phyloP scores from a whole-genome alignment of 352 stramenopile genomes.

The Phytopythium vexans region DNA sequence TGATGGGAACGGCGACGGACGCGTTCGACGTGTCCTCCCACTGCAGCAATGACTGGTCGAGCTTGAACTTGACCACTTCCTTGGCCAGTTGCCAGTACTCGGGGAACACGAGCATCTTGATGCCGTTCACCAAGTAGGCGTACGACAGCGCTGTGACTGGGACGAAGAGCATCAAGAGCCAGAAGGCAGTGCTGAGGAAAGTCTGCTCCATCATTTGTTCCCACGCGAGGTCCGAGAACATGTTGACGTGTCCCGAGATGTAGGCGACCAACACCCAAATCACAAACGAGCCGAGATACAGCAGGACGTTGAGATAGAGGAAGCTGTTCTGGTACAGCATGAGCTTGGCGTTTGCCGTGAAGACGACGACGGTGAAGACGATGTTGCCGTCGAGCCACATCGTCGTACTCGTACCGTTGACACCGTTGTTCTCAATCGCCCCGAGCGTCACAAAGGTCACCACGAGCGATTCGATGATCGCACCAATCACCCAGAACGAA shows the following conservation, averaged over 20 bases:
- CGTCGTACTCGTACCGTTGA: constrained; percentile 29
- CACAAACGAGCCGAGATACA: constrained; percentile 58
- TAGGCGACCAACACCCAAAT: constrained; percentile 62
- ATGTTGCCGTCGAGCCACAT: constrained; percentile 84
- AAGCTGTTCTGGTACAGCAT: constrained; percentile 82
- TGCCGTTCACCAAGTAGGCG: constrained; percentile 44
- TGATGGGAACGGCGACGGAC: constrained; percentile 41
- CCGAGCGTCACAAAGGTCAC: constrained; percentile 61
- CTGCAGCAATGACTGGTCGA: constrained; percentile 45
- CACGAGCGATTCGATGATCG: constrained; percentile 68
- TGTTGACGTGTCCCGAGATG: constrained; percentile 42
- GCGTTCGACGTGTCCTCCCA: constrained; percentile 68
- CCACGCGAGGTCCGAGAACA: constrained; percentile 73
- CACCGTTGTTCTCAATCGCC: constrained; percentile 34
- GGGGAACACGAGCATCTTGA: constrained; percentile 58
- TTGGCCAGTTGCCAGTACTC: constrained; percentile 83
- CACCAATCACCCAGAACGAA: constrained; percentile 59
- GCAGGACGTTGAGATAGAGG: constrained; percentile 56
- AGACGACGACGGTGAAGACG: constrained; percentile 76
- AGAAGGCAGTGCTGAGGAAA: constrained; percentile 51
- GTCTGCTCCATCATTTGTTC: constrained; percentile 67
- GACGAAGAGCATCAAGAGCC: constrained; percentile 53
- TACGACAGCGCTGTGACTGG: constrained; percentile 50
- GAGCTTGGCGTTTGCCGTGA: constrained; percentile 75
- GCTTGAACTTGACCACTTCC: constrained; percentile 66